These are phyloP conservation scores for Spergularia azorica DNA, from an alignment of 179 eudicot genomes.

Conservation along the genomic window DNA sequence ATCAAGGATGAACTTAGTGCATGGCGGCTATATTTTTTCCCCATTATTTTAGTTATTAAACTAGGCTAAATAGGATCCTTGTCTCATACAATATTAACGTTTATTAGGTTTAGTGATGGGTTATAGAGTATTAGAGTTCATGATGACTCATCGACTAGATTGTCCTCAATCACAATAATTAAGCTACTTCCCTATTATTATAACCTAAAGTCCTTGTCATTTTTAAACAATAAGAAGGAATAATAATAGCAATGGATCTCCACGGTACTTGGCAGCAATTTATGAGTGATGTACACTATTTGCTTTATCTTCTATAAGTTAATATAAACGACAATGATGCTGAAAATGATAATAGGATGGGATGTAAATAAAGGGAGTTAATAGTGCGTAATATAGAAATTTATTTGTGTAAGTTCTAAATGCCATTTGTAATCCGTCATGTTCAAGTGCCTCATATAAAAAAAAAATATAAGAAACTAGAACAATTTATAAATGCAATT, in stretches of 20 bases:
- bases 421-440: too few relatives aligned
- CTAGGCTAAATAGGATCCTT: conserved; percentile 12
- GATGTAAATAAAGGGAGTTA: too few relatives aligned
- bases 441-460: too few relatives aligned
- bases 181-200: conserved; percentile 22
- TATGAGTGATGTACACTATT: conserved; percentile 27
- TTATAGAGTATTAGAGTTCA: conserved; percentile 22
- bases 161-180: conserved; percentile 31
- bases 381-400: too few relatives aligned
- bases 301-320: conserved; percentile 6
- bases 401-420: too few relatives aligned
- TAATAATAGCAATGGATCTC: conserved; percentile 15
- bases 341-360: background rate
- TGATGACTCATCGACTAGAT: conserved; percentile 33
- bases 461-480: too few relatives aligned
- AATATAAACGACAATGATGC: background rate
- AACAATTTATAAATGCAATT: too few relatives aligned
- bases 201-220: conserved; percentile 23
- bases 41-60: background rate
- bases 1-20: conserved; percentile 18
- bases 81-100: background rate
- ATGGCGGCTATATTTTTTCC: conserved; percentile 29
- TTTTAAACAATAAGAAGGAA: conserved; percentile 26
- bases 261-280: conserved; percentile 14
- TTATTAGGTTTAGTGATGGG: conserved; percentile 31